These are phyloP conservation scores for Amanita rimosa DNA, from an alignment of 768 basidiomycete species.

Conservation along the genomic window DNA sequence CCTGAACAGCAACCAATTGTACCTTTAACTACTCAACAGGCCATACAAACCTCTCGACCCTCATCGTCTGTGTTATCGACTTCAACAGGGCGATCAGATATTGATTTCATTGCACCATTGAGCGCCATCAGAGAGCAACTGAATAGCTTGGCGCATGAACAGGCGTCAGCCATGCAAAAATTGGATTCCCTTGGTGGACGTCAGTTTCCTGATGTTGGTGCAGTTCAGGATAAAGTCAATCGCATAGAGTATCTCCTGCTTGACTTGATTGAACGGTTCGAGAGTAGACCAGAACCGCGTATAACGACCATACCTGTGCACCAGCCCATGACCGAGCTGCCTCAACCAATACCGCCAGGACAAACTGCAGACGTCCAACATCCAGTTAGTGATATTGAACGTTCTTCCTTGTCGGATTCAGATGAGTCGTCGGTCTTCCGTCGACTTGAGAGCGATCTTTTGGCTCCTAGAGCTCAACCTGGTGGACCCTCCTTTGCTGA, in stretches of 20 bases:
- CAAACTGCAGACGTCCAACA: slow-evolving; percentile 1
- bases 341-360: slow-evolving; percentile 2
- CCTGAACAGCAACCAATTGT: background rate
- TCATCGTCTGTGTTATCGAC: slow-evolving; percentile 4
- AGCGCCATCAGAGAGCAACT: slow-evolving; percentile 49
- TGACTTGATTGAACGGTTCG: slow-evolving; percentile 21
- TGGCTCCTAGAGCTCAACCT: slow-evolving; percentile 12
- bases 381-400: slow-evolving; percentile 1
- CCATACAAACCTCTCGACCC: slow-evolving; percentile 9
- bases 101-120: slow-evolving; percentile 41
- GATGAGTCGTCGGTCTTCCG: slow-evolving; percentile 6
- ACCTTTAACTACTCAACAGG: slow-evolving; percentile 11
- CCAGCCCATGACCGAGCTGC: slow-evolving; percentile 11
- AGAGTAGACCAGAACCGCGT: slow-evolving; percentile 12
- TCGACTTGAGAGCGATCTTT: slow-evolving; percentile 1
- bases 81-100: slow-evolving; percentile 22
- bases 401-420: slow-evolving; percentile 1
- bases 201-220: slow-evolving; percentile 28
- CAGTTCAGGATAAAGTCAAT: slow-evolving; percentile 26
- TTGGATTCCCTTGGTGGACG: slow-evolving; percentile 52
- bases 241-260: slow-evolving; percentile 38
- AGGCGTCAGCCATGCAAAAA: slow-evolving; percentile 45
- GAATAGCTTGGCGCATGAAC: slow-evolving; percentile 48
- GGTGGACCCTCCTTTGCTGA: slow-evolving; percentile 45
- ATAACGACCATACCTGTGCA: slow-evolving; percentile 11